Evolutionary conservation across 768 basidiomycete genomes (phyloP).

Genomic region (Leucocoprinus birnbaumii): DNA sequence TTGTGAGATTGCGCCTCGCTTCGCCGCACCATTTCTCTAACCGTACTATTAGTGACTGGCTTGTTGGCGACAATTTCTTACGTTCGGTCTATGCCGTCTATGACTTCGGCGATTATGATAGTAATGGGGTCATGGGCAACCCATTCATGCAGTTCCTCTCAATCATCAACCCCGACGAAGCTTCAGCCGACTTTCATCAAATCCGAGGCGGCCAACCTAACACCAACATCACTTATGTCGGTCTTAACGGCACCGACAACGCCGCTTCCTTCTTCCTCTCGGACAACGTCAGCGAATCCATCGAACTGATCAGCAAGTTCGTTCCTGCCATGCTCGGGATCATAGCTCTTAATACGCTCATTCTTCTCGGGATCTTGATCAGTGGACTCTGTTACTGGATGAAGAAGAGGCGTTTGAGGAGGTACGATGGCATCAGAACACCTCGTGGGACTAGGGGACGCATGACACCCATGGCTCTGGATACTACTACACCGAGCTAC

Average conservation of each 20-base stretch:
- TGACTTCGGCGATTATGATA: conserved; percentile 79
- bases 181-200: conserved; percentile 68
- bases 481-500: conserved; percentile 39
- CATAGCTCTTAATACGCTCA: conserved; percentile 74
- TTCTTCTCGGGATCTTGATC: conserved; percentile 55
- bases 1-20: conserved; percentile 46
- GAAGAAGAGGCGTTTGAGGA: conserved; percentile 39
- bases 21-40: not conserved
- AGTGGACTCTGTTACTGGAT: conserved; percentile 53
- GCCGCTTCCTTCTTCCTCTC: conserved; percentile 53
- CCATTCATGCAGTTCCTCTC: conserved; percentile 78
- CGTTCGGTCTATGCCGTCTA: conserved; percentile 82
- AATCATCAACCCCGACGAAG: conserved; percentile 64
- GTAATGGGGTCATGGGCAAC: conserved; percentile 61
- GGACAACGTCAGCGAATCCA: conserved; percentile 50
- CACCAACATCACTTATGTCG: conserved; percentile 68
- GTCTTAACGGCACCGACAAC: conserved; percentile 39
- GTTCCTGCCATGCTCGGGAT: conserved; percentile 75
- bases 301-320: conserved; percentile 61
- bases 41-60: conserved; percentile 59
- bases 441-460: conserved; percentile 23
- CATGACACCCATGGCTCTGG: conserved; percentile 41
- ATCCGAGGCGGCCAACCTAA: conserved; percentile 62
- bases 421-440: conserved; percentile 6
- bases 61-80: conserved; percentile 80